Evolutionary conservation across 768 basidiomycete species (phyloP).

Genomic region (Pulveroboletus sp.): DNA sequence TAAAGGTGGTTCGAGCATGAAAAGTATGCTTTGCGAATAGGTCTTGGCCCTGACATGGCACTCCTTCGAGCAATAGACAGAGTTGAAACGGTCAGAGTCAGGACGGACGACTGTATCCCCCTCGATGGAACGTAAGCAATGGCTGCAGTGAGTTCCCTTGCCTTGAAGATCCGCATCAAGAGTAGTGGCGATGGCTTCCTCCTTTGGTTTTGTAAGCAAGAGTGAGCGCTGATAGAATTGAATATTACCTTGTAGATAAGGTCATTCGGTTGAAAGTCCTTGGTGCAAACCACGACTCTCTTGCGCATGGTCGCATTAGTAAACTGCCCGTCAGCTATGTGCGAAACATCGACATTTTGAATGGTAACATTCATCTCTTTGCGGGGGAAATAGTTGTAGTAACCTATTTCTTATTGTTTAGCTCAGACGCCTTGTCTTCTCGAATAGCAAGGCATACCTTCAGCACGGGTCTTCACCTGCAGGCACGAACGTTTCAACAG

Average conservation of each 20-base stretch:
- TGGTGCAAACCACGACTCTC: constrained; percentile 56
- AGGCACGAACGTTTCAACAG: constrained; percentile 12
- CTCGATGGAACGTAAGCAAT: constrained; percentile 62
- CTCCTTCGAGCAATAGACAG: constrained; percentile 68
- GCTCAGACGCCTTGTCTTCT: constrained; percentile 8
- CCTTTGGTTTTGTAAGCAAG: constrained; percentile 40
- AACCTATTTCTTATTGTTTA: constrained; percentile 44
- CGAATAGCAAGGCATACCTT: constrained; percentile 57
- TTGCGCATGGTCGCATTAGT: constrained; percentile 30
- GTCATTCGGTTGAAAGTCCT: constrained; percentile 67
- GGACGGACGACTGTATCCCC: constrained; percentile 41
- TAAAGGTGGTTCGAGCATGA: constrained; percentile 59
- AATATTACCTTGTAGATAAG: constrained; percentile 65
- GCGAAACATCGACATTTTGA: constrained; percentile 31
- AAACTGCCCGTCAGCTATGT: constrained; percentile 13
- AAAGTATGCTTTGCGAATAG: constrained; percentile 66
- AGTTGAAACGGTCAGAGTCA: constrained; percentile 47
- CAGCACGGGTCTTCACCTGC: constrained; percentile 62
- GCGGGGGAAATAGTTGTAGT: constrained; percentile 74
- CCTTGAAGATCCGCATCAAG: constrained; percentile 70
- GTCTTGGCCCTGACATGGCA: constrained; percentile 53
- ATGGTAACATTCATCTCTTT: constrained; percentile 66
- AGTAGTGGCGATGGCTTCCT: constrained; percentile 64
- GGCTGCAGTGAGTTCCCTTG: constrained; percentile 64
- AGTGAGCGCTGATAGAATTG: neutral